A percentile compares a stretch with the other conserved stretches of the same genome.
Conservation (phyloP, 257 asterid species). For the Coffea canephora region DNA sequence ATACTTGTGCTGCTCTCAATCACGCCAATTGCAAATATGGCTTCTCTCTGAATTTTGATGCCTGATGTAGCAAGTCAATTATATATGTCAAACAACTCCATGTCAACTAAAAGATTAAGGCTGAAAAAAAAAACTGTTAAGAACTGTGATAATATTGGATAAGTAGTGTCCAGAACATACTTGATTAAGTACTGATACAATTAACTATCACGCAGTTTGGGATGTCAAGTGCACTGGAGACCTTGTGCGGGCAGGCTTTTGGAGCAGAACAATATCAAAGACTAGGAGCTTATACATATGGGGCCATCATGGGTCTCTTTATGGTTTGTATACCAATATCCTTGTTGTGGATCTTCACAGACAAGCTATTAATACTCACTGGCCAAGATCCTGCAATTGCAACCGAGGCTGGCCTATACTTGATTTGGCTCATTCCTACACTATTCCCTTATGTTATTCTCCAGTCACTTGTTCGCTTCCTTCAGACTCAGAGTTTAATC, state of each 20-base stretch:
- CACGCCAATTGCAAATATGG: too few relatives aligned
- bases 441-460: conserved; percentile 68
- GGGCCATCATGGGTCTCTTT: conserved; percentile 53
- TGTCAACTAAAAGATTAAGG: too few relatives aligned
- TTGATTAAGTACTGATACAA: background rate
- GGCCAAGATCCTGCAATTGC: conserved; percentile 78
- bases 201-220: conserved; percentile 48
- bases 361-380: conserved; percentile 39
- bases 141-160: background rate
- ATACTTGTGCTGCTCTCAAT: too few relatives aligned
- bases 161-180: too few relatives aligned
- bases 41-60: too few relatives aligned
- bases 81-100: too few relatives aligned
- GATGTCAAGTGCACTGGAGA: conserved; percentile 82
- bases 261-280: conserved; percentile 65
- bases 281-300: conserved; percentile 53
- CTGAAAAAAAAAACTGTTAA: too few relatives aligned
- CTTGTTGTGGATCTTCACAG: conserved; percentile 56
- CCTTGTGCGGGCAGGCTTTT: conserved; percentile 14
- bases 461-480: conserved; percentile 62
- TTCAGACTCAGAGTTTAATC: conserved; percentile 74
- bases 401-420: conserved; percentile 59
- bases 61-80: too few relatives aligned
- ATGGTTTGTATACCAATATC: conserved; percentile 17
- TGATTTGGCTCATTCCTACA: conserved; percentile 64